A percentile compares a stretch with the other conserved stretches of the same genome.
These are phyloP conservation scores for Pseudophaeomoniella oleicola DNA, from an alignment of 2,329 filamentous ascomycete species.

Conservation along the genomic window DNA sequence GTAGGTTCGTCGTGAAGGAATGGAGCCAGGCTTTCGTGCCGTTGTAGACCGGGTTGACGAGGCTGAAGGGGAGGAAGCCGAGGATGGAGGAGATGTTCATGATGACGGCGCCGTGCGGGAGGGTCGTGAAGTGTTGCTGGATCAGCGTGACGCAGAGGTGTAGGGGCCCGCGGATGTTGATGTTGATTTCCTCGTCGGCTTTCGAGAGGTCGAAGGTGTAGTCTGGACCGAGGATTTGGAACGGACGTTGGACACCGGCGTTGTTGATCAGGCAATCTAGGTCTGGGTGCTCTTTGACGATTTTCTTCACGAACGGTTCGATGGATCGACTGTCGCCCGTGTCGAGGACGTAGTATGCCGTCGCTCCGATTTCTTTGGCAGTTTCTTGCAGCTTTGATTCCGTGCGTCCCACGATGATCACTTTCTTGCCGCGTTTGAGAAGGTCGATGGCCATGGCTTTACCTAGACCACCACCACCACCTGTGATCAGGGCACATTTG, in stretches of 20 bases:
- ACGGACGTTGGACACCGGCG: conserved; percentile 41
- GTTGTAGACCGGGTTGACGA: conserved; percentile 45
- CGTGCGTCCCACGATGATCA: conserved; percentile 22
- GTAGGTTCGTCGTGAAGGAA: conserved; percentile 41
- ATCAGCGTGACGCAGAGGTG: conserved; percentile 36
- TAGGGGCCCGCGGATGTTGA: conserved; percentile 44
- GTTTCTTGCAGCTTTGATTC: conserved; percentile 36
- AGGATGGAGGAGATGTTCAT: conserved; percentile 42
- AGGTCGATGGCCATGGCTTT: conserved; percentile 12
- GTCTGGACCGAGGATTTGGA: conserved; percentile 24
- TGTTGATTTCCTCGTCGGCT: conserved; percentile 43
- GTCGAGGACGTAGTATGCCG: conserved; percentile 38
- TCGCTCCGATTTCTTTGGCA: conserved; percentile 27
- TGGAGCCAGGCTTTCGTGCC: conserved; percentile 45
- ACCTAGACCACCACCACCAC: conserved; percentile 13
- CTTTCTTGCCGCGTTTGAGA: conserved; percentile 10
- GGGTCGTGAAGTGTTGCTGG: conserved; percentile 29
- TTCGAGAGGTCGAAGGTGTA: conserved; percentile 25
- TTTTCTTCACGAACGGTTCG: conserved; percentile 27
- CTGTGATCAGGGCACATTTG: conserved; percentile 11
- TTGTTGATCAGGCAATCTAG: conserved; percentile 47
- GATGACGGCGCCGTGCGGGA: conserved; percentile 26
- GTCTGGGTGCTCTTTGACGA: conserved; percentile 36
- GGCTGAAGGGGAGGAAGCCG: conserved; percentile 35
- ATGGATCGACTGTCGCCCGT: conserved; percentile 27